A percentile compares a stretch with the other conserved stretches of the same genome.
These are phyloP conservation scores for Petrea volubilis DNA, from an alignment of 257 asterid genomes.

Conservation along the genomic window DNA sequence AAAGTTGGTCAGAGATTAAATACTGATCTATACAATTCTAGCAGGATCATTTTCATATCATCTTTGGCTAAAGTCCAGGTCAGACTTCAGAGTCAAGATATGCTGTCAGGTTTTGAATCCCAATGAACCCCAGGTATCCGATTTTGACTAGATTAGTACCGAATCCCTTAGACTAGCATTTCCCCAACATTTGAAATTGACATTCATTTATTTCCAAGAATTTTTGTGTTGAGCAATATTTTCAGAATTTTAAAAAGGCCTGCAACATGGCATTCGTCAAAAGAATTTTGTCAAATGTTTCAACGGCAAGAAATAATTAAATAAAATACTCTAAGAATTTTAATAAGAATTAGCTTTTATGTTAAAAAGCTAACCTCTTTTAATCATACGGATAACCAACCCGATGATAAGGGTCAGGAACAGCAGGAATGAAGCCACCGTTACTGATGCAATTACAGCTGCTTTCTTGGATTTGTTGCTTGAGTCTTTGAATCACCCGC, in stretches of 20 bases:
- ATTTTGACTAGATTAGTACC: too few relatives aligned
- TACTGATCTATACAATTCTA: too few relatives aligned
- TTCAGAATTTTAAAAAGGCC: neutral
- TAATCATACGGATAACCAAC: conserved; percentile 9
- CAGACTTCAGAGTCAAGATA: too few relatives aligned
- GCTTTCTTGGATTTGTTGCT: neutral
- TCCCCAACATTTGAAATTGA: too few relatives aligned
- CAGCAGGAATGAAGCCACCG: conserved; percentile 3
- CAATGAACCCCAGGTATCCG: too few relatives aligned
- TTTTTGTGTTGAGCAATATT: neutral
- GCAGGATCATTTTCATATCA: too few relatives aligned
- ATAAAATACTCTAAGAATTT: neutral
- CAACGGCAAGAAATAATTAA: neutral
- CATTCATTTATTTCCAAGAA: too few relatives aligned
- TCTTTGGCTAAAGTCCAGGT: too few relatives aligned
- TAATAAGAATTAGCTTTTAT: too few relatives aligned
- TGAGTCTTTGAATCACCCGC: conserved; percentile 5
- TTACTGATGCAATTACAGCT: conserved; percentile 14
- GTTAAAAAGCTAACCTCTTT: conserved; percentile 2
- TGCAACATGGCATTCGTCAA: neutral
- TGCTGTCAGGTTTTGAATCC: too few relatives aligned
- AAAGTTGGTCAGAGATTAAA: too few relatives aligned
- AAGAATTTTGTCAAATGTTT: neutral
- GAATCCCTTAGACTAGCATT: too few relatives aligned
- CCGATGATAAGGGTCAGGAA: conserved; percentile 1